Percentiles rank a stretch among this genome's conserved stretches.
These are phyloP conservation scores for Aspergillus sp. DNA, from an alignment of 2,329 filamentous ascomycete species.

Conservation along the genomic window DNA sequence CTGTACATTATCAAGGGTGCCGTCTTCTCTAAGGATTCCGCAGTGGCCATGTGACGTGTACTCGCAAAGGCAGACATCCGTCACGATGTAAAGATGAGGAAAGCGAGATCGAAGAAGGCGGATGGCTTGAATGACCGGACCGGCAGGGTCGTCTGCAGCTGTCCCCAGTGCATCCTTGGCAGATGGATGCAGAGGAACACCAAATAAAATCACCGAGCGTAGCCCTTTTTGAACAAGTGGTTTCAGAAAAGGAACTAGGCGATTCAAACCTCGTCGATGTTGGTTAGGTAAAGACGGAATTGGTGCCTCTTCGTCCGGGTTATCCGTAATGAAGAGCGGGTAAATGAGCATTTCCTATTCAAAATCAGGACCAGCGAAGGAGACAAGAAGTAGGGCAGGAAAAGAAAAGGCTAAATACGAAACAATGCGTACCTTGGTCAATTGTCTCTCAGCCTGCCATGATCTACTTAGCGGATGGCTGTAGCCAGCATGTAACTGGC, in stretches of 20 bases:
- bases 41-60: conserved; percentile 98
- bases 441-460: conserved; percentile 78
- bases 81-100: conserved; percentile 82
- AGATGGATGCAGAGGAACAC: conserved; percentile 73
- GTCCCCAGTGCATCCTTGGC: conserved; percentile 89
- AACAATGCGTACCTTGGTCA: conserved; percentile 62
- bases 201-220: conserved; percentile 89
- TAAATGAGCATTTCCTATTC: conserved; percentile 93
- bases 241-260: conserved; percentile 73
- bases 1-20: conserved; percentile 82
- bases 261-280: conserved; percentile 79
- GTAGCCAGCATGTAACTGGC: conserved; percentile 77
- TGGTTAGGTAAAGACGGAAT: conserved; percentile 91
- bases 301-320: conserved; percentile 81
- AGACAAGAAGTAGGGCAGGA: not conserved
- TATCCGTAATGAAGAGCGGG: conserved; percentile 91
- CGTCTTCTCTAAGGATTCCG: conserved; percentile 88
- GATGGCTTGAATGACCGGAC: conserved; percentile 84
- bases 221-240: conserved; percentile 85
- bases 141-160: conserved; percentile 83
- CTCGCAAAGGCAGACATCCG: conserved; percentile 95
- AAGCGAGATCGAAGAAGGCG: conserved; percentile 76
- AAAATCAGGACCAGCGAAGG: conserved; percentile 1
- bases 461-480: conserved; percentile 69
- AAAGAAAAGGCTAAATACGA: not conserved